Percentiles rank a stretch among this genome's conserved stretches.
phyloP scores from a whole-genome alignment of 2,329 filamentous ascomycete genomes.

The Ascochyta fabae region DNA sequence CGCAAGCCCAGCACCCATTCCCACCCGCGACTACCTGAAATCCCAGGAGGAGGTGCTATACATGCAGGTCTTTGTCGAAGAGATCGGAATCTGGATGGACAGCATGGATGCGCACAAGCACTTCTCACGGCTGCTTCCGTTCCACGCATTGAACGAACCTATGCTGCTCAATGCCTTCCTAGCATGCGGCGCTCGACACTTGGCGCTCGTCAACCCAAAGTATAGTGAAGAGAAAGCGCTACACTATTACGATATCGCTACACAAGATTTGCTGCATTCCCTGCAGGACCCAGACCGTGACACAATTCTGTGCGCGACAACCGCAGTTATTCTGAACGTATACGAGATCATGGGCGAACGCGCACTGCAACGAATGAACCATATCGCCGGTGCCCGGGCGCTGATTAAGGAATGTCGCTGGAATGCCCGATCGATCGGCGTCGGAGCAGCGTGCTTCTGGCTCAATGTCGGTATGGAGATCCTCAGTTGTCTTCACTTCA shows the following conservation, averaged over 20 bases:
- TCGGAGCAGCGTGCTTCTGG: slow-evolving; percentile 93
- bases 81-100: slow-evolving; percentile 95
- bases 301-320: slow-evolving; percentile 82
- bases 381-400: slow-evolving; percentile 83
- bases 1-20: slow-evolving; percentile 29
- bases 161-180: slow-evolving; percentile 90
- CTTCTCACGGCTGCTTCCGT: slow-evolving; percentile 84
- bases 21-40: slow-evolving; percentile 68
- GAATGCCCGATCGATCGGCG: slow-evolving; percentile 78
- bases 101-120: slow-evolving; percentile 84
- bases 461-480: slow-evolving; percentile 90
- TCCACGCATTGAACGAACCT: slow-evolving; percentile 78
- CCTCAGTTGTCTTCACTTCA: slow-evolving; percentile 84
- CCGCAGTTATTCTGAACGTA: slow-evolving; percentile 86
- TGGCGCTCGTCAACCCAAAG: slow-evolving; percentile 72
- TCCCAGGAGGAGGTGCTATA: slow-evolving; percentile 81
- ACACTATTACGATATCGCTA: slow-evolving; percentile 86
- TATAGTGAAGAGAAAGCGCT: slow-evolving; percentile 79
- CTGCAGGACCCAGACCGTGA: slow-evolving; percentile 86
- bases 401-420: slow-evolving; percentile 89
- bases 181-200: slow-evolving; percentile 84
- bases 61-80: slow-evolving; percentile 90
- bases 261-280: slow-evolving; percentile 74
- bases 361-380: slow-evolving; percentile 81
- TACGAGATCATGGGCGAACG: slow-evolving; percentile 92